A percentile compares a stretch with the other conserved stretches of the same genome.
phyloP scores from a whole-genome alignment of 495 filamentous ascomycete genomes.

The Tuber magnatum region DNA sequence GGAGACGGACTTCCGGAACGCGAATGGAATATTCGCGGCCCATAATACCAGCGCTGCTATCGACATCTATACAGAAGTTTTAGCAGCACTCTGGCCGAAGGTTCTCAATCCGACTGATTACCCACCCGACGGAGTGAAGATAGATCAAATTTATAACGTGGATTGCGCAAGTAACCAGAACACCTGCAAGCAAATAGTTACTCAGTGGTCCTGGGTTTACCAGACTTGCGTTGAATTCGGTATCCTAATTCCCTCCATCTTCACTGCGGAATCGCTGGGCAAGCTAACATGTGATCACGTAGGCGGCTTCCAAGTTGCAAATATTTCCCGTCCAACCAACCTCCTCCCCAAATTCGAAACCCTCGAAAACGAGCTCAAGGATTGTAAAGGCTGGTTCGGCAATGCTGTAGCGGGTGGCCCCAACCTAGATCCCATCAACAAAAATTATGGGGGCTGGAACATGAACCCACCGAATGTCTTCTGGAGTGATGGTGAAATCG shows the following conservation, averaged over 20 bases:
- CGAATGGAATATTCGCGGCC: slow-evolving; percentile 12
- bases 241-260: neutral
- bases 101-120: slow-evolving; percentile 3
- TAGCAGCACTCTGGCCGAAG: slow-evolving; percentile 11
- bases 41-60: slow-evolving; percentile 8
- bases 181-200: neutral
- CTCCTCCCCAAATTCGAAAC: slow-evolving; percentile 28
- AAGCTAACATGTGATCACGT: neutral
- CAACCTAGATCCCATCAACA: slow-evolving; percentile 22
- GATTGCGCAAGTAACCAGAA: neutral
- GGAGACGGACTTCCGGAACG: neutral
- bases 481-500: slow-evolving; percentile 26
- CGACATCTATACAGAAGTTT: slow-evolving; percentile 4
- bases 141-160: neutral
- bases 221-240: slow-evolving; percentile 1
- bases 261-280: neutral
- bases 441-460: slow-evolving; percentile 35
- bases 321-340: slow-evolving; percentile 17
- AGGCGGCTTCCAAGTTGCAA: slow-evolving; percentile 24
- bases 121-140: slow-evolving; percentile 8
- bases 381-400: slow-evolving; percentile 23
- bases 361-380: slow-evolving; percentile 15
- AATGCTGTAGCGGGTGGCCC: slow-evolving; percentile 17
- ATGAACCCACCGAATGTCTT: slow-evolving; percentile 31
- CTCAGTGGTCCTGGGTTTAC: slow-evolving; percentile 22